Conservation (phyloP, 2,329 filamentous ascomycete genomes). For the Talaromyces sp. region DNA sequence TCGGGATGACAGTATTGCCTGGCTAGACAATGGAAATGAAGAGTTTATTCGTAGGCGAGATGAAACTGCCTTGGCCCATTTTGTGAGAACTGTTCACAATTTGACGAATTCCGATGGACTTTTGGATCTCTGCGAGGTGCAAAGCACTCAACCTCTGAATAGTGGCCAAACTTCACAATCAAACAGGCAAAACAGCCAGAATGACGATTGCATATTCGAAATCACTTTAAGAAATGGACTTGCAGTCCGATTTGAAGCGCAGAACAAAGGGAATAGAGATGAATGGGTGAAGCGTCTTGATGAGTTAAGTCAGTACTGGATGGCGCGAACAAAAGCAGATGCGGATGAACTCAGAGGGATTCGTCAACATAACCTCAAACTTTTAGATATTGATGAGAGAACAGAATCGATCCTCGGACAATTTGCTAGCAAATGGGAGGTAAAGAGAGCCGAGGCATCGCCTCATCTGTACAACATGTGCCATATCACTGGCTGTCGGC, state of each 20-base stretch:
- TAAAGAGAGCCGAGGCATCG: conserved; percentile 57
- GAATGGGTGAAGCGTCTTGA: conserved; percentile 58
- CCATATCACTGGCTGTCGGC: conserved; percentile 56
- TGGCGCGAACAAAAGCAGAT: conserved; percentile 49
- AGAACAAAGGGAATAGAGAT: conserved; percentile 50
- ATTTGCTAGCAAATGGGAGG: conserved; percentile 63
- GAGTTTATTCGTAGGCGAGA: conserved; percentile 48
- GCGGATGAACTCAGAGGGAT: conserved; percentile 52
- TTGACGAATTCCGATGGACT: conserved; percentile 57
- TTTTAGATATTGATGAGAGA: conserved; percentile 60
- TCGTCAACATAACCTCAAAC: conserved; percentile 52
- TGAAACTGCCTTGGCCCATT: conserved; percentile 54
- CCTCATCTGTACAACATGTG: conserved; percentile 63
- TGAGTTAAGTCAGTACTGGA: conserved; percentile 58
- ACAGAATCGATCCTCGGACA: conserved; percentile 60
- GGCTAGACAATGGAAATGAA: conserved; percentile 47
- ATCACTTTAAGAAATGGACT: conserved; percentile 57
- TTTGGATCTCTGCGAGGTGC: conserved; percentile 55
- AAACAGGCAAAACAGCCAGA: conserved; percentile 48
- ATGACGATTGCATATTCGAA: conserved; percentile 57
- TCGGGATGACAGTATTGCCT: conserved; percentile 48
- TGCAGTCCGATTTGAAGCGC: conserved; percentile 55
- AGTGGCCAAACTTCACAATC: neutral
- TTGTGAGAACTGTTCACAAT: conserved; percentile 53
- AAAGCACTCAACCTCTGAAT: conserved; percentile 46